These are phyloP conservation scores for Dothideomycetes sp. DNA, from an alignment of 2,329 filamentous ascomycete species.

Conservation along the genomic window DNA sequence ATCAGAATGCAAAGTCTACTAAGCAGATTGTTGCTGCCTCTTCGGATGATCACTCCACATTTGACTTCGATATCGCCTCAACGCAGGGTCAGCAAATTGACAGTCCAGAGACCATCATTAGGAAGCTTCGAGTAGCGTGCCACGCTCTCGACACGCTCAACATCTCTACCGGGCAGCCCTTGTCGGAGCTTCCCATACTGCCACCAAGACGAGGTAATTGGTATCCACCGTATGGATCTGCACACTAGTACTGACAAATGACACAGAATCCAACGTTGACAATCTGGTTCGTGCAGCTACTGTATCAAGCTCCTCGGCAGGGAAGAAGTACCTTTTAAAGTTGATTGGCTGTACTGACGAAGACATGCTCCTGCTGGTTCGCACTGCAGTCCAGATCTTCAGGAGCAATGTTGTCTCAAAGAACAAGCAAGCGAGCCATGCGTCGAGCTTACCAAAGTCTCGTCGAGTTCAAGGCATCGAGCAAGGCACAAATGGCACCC, in stretches of 20 bases:
- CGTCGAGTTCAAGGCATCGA: neutral
- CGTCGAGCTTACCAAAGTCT: neutral
- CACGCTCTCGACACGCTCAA: slow-evolving; percentile 6
- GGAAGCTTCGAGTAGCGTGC: slow-evolving; percentile 8
- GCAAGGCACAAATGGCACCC: neutral
- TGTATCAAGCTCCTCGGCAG: neutral
- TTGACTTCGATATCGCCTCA: neutral
- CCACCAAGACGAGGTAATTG: neutral
- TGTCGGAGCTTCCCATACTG: neutral
- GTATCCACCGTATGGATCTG: neutral
- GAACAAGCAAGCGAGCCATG: neutral
- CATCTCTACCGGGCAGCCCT: slow-evolving; percentile 1
- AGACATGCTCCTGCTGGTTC: slow-evolving; percentile 7
- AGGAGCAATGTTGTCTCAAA: slow-evolving; percentile 4
- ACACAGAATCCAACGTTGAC: neutral
- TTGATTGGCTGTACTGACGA: slow-evolving; percentile 6
- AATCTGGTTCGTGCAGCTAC: slow-evolving; percentile 4
- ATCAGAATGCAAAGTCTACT: slow-evolving; percentile 7
- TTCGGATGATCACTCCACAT: neutral
- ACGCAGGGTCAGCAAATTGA: slow-evolving; percentile 4
- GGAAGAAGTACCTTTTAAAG: neutral
- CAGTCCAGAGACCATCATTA: slow-evolving; percentile 3
- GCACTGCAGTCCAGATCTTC: slow-evolving; percentile 8
- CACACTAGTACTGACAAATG: neutral
- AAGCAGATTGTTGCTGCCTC: neutral